Evolutionary conservation across 306 rosid genomes (phyloP), one percentile per base, ranked within the genome.

Genomic region (Nissolia schottii): DNA sequence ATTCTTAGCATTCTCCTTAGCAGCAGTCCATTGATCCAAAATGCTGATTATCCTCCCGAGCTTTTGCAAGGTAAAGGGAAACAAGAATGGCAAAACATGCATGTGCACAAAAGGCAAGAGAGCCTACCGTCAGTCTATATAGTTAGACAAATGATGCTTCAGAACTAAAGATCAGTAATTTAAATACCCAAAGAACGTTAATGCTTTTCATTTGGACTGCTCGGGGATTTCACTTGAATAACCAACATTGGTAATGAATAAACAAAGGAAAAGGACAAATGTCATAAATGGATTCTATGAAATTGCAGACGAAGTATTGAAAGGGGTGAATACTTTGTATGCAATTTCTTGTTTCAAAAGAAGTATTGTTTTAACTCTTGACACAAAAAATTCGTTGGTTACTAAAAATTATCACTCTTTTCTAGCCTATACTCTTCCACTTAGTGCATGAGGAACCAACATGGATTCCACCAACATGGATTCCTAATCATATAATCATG

Each of bases 11-110:
- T 43, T 53, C 74, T 85, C 86, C 73, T 77, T 87, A 38, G 67
- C 75, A 70, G 88, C 81, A 67, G 76, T 80, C 98, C 97, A 87
- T 8, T 67, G 88, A 76, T 85, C 82, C 80, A 91, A 77, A 76
- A 94, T 86, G 77, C 79, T 31, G 79, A 82, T 82, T 48, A 91
- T 89, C 85, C 85, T 86, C 81, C 81, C 72, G 32, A 87, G 86
- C 97, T 94, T 80, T 49, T 19, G 54, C 46, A 66, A 55, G 70
- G 84, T 89, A 15, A 93, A 89, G 88, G 88, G 32, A 68, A 81
- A 74, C 73, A 70, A 68, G 38, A 24, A 73, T 41, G 37, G 61
- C 16, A 65, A 46, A 51, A 18, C 76, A 75, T 5, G 6, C 29
- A 51, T n/a, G 24, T 31, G 41, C 41, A 19, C 28, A 19, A 61